Percentiles rank a stretch among this genome's conserved stretches.
phyloP scores from a whole-genome alignment of 2,329 filamentous ascomycete species.

The Cyanodermella asteris region DNA sequence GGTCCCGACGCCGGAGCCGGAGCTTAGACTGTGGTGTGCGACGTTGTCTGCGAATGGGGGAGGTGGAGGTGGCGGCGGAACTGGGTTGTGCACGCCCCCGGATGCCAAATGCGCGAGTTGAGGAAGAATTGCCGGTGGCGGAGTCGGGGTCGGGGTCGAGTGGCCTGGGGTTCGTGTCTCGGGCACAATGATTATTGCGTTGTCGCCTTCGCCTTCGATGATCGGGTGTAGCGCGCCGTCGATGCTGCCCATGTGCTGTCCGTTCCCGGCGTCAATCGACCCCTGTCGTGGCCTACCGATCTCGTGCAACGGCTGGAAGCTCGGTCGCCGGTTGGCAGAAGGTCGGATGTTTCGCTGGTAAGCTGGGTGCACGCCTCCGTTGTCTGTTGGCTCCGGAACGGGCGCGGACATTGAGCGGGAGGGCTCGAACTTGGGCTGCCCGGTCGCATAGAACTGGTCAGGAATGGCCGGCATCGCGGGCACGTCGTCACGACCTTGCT shows the following conservation, averaged over 20 bases:
- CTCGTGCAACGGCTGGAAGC: constrained; percentile 21
- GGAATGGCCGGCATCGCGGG: constrained; percentile 36
- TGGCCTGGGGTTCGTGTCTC: no score
- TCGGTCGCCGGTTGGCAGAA: constrained; percentile 16
- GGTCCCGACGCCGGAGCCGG: constrained; percentile 14
- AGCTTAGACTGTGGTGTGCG: constrained; percentile 8
- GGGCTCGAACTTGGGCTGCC: constrained; percentile 12
- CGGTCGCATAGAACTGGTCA: constrained; percentile 13
- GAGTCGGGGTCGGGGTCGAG: constrained; percentile 15
- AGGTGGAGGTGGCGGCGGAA: constrained; percentile 7
- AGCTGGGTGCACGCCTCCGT: constrained; percentile 4
- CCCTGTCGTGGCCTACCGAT: constrained; percentile 8
- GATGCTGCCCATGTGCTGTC: constrained; percentile 32
- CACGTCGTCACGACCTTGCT: constrained; percentile 24
- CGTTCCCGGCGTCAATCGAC: constrained; percentile 1
- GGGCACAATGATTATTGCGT: constrained; percentile 29
- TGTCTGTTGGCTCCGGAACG: constrained; percentile 19
- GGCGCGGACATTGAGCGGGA: constrained; percentile 26
- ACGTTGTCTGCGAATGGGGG: constrained; percentile 4
- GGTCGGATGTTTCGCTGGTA: constrained; percentile 12
- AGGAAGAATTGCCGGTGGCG: no score
- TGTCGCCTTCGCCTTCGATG: constrained; percentile 6
- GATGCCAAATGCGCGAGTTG: constrained; percentile 12
- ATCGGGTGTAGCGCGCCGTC: constrained; percentile 26
- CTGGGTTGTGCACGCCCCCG: constrained; percentile 3